phyloP scores from a whole-genome alignment of 495 filamentous ascomycete species.

The Trichoderma erinaceum region DNA sequence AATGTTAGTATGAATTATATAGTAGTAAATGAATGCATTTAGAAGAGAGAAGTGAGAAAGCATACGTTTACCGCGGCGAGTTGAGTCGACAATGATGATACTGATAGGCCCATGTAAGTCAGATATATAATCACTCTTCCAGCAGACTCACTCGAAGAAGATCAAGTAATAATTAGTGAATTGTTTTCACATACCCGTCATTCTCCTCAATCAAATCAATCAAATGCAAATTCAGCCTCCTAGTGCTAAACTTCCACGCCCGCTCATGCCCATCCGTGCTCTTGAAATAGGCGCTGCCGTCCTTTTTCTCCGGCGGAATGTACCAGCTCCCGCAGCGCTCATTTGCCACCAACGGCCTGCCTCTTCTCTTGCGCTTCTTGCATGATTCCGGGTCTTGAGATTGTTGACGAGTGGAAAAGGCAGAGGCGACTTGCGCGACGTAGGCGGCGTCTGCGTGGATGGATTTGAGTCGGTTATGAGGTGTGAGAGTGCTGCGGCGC shows the following conservation, averaged over 20 bases:
- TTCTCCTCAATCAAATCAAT: slow-evolving; percentile 53
- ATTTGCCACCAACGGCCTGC: slow-evolving; percentile 83
- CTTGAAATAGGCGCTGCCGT: slow-evolving; percentile 85
- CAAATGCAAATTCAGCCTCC: slow-evolving; percentile 79
- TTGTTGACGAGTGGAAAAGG: slow-evolving; percentile 24
- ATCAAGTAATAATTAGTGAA: background rate
- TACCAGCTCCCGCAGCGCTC: slow-evolving; percentile 97
- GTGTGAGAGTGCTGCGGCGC: slow-evolving; percentile 67
- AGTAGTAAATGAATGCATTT: background rate
- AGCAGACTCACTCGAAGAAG: background rate
- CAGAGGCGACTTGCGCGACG: slow-evolving; percentile 47
- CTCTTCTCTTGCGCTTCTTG: background rate
- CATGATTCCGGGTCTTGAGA: background rate
- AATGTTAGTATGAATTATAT: background rate
- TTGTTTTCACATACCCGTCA: slow-evolving; percentile 50
- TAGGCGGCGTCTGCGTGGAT: slow-evolving; percentile 65
- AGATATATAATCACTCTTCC: slow-evolving; percentile 4
- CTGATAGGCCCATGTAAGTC: slow-evolving; percentile 35
- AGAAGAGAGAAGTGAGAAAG: slow-evolving; percentile 18
- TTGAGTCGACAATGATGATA: slow-evolving; percentile 94
- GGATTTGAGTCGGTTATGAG: slow-evolving; percentile 70
- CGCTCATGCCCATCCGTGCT: slow-evolving; percentile 92
- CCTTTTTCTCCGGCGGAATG: slow-evolving; percentile 59
- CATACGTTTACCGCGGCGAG: slow-evolving; percentile 77
- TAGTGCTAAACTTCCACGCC: slow-evolving; percentile 79